Conservation (phyloP, 2,329 filamentous ascomycete genomes). For the Aspergillus chevalieri region DNA sequence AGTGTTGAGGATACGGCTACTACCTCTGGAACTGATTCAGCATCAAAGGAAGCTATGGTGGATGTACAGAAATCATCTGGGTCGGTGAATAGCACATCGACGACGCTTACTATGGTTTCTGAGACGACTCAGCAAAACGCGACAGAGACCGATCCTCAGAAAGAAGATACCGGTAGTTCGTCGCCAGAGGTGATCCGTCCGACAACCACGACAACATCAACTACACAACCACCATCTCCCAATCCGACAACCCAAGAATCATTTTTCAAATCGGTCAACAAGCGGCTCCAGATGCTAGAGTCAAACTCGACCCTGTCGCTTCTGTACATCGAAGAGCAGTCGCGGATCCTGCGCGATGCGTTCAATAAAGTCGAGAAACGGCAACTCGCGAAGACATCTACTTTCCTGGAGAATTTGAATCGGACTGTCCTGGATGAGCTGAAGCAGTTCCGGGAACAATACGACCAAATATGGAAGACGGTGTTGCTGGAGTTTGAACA, state of each 20-base stretch:
- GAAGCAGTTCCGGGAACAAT: conserved; percentile 70
- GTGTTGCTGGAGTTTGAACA: conserved; percentile 87
- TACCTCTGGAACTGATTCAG: not conserved
- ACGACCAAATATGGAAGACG: conserved; percentile 94
- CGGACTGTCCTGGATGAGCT: conserved; percentile 77
- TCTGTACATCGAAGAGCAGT: conserved; percentile 96
- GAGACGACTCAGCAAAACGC: conserved; percentile 17
- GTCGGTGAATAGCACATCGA: conserved; percentile 8
- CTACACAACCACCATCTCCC: conserved; percentile 44
- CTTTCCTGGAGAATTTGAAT: conserved; percentile 81
- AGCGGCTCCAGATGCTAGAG: conserved; percentile 84
- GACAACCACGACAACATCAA: conserved; percentile 28
- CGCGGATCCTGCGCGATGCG: conserved; percentile 78
- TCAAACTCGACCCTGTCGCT: conserved; percentile 87
- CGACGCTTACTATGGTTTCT: conserved; percentile 10
- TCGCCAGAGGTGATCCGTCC: conserved; percentile 27
- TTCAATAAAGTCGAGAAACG: conserved; percentile 81
- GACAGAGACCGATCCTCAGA: conserved; percentile 13
- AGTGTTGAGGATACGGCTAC: conserved; percentile 1
- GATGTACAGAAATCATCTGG: conserved; percentile 16
- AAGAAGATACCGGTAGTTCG: conserved; percentile 26
- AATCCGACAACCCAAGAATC: conserved; percentile 89
- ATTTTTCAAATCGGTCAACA: conserved; percentile 95
- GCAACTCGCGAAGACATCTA: conserved; percentile 74
- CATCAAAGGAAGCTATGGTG: conserved; percentile 9